Evolutionary conservation across 2,329 filamentous ascomycete genomes (phyloP).

Genomic region (Magnaporthales sp.): DNA sequence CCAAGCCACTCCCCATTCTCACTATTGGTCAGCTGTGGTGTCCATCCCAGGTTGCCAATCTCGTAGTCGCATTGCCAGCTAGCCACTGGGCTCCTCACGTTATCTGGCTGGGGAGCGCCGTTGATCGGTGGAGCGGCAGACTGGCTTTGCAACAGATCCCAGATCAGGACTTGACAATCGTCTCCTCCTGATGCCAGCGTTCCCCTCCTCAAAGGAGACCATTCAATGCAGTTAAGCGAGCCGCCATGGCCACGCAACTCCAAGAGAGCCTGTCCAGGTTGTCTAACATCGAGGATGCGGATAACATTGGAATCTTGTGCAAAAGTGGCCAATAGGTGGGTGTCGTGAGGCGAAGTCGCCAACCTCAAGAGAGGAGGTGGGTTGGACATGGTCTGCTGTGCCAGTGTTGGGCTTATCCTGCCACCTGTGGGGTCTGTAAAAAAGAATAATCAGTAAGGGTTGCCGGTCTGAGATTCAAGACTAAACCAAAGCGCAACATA

Average conservation of each 20-base stretch:
- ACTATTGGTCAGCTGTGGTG: conserved; percentile 58
- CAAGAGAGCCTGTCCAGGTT: conserved; percentile 88
- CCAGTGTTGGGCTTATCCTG: conserved; percentile 64
- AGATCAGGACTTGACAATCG: conserved; percentile 83
- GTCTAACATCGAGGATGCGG: conserved; percentile 89
- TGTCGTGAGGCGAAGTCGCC: conserved; percentile 88
- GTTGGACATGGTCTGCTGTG: conserved; percentile 68
- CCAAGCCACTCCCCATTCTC: conserved; percentile 79
- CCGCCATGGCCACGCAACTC: conserved; percentile 86
- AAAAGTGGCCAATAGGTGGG: conserved; percentile 89
- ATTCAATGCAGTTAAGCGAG: conserved; percentile 87
- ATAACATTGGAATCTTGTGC: conserved; percentile 88
- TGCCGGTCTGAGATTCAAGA: too few relatives aligned
- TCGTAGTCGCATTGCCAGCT: conserved; percentile 84
- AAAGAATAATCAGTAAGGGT: not conserved
- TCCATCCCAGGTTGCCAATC: conserved; percentile 78
- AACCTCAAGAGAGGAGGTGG: conserved; percentile 71
- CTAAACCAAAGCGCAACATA: conserved; percentile 26
- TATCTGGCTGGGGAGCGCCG: conserved; percentile 43
- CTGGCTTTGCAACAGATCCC: conserved; percentile 75
- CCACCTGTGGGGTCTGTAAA: conserved; percentile 44
- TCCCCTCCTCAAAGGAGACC: conserved; percentile 72
- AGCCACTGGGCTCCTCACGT: conserved; percentile 58
- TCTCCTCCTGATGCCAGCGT: conserved; percentile 87
- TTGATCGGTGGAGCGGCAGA: conserved; percentile 35